These are phyloP conservation scores for Apocynum venetum DNA, from an alignment of 257 asterid genomes.

Conservation along the genomic window DNA sequence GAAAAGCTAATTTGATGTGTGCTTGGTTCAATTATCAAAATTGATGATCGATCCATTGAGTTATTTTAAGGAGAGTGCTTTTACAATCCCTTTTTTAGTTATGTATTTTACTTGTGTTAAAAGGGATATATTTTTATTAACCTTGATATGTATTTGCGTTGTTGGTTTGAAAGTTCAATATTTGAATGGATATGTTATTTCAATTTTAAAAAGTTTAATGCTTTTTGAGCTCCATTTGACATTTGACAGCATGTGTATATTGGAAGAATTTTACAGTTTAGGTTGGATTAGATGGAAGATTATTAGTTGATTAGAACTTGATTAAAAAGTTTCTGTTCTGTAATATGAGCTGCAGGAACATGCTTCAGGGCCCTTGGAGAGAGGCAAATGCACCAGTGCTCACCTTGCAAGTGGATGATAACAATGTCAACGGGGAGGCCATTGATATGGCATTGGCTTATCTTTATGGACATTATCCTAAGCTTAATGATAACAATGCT, in stretches of 20 bases:
- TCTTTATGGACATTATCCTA: slow-evolving; percentile 91
- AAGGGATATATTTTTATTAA: background rate
- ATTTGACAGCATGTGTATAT: background rate
- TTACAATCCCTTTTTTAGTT: background rate
- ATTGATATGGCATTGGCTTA: slow-evolving; percentile 81
- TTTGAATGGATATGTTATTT: background rate
- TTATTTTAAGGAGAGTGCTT: background rate
- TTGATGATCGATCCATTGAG: background rate
- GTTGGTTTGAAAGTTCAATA: background rate
- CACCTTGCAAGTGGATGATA: slow-evolving; percentile 85
- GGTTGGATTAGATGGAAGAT: background rate
- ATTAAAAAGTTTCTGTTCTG: background rate
- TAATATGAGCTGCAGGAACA: slow-evolving; percentile 56
- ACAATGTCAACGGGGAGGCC: slow-evolving; percentile 81
- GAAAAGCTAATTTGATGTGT: background rate
- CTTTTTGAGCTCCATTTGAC: background rate
- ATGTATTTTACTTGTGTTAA: background rate
- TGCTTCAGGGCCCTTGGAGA: slow-evolving; percentile 99
- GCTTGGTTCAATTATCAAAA: slow-evolving; percentile 1
- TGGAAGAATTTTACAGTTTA: background rate
- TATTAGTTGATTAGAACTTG: background rate
- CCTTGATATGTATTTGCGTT: background rate
- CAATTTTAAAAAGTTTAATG: background rate
- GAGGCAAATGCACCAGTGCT: slow-evolving; percentile 85
- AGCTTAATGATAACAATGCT: slow-evolving; percentile 80